Evolutionary conservation across 305 asterid genomes (phyloP).

Genomic region (Solanum hybrid): DNA sequence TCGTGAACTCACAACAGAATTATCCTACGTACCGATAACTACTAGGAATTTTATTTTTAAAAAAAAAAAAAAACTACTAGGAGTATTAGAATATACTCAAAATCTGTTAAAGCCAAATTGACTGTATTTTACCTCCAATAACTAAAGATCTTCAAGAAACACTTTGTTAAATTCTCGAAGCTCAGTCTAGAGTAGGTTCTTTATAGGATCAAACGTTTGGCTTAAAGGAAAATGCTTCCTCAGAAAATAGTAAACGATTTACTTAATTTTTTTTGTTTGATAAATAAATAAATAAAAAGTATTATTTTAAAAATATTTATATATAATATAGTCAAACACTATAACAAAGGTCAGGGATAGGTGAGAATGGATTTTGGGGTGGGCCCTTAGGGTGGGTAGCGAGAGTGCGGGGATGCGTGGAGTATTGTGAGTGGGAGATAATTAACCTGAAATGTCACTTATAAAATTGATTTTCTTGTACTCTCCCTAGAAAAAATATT

Average conservation of each 20-base stretch:
- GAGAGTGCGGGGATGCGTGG: neutral
- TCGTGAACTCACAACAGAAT: neutral
- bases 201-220: neutral
- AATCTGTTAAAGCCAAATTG: neutral
- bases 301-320: neutral
- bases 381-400: no score
- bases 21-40: neutral
- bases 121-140: neutral
- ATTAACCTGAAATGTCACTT: neutral
- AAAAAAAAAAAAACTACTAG: neutral
- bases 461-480: neutral
- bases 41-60: no score
- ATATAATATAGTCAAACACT: neutral
- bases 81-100: neutral
- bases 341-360: neutral
- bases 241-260: neutral
- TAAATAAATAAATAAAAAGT: neutral
- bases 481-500: neutral
- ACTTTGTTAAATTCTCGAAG: neutral
- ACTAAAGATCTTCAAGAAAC: neutral
- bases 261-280: neutral
- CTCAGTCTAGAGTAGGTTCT: neutral
- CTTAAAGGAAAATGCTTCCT: neutral
- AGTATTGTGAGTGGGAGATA: neutral
- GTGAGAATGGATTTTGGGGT: neutral